Base-by-base conservation (phyloP, 2,329 filamentous ascomycete genomes). In the Cladosporium cucumerinum region DNA sequence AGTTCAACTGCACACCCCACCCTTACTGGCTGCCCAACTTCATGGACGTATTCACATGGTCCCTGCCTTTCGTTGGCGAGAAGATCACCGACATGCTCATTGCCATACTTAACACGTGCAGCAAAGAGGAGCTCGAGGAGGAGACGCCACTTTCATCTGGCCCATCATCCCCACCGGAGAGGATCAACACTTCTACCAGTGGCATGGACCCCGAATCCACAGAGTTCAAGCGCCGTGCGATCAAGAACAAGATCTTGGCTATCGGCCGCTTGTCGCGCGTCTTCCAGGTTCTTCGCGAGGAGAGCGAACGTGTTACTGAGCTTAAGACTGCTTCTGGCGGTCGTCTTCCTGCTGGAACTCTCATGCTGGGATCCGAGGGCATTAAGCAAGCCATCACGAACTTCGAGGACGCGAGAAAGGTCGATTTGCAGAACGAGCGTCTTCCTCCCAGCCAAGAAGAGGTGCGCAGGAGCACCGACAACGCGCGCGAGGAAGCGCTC, bases 1-100 rank as follows among this genome's bases (percentile, higher is more conserved):
- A 99, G 79, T 99, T 99, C 83, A 99, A 99, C 84, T 99, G 94
- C 86, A 98, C 95, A 25, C 95, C 95, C 36, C 95, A 99, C 78
- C 95, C 95, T 7, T 99, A 99, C 84, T 99, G 95, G 95, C 86
- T 99, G 57, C 95, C 95, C 63, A 99, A 99, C 82, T 99, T 99
- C 77, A 99, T 99, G 95, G 95, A 99, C 75, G 95, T 99, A 68
- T 99, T 99, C 77, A 99, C 95, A n/a, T 99, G 95, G 95, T 99
- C 95, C 36, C 84, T 99, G 66, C 95, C 95, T 0, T 99, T 99
- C 79, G 95, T 99, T 26, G 94, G 95, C 68, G 95, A 99, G 80
- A 99, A 99, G 85, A 82, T 99, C 75, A 98, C 95, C 21, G 95
- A 99, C 75, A 99, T 99, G 95, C 87, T 99, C 70, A 97, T 99